These are phyloP conservation scores for Nothophaeocryptopus gaeumannii DNA, from an alignment of 2,329 filamentous ascomycete genomes.

Conservation along the genomic window DNA sequence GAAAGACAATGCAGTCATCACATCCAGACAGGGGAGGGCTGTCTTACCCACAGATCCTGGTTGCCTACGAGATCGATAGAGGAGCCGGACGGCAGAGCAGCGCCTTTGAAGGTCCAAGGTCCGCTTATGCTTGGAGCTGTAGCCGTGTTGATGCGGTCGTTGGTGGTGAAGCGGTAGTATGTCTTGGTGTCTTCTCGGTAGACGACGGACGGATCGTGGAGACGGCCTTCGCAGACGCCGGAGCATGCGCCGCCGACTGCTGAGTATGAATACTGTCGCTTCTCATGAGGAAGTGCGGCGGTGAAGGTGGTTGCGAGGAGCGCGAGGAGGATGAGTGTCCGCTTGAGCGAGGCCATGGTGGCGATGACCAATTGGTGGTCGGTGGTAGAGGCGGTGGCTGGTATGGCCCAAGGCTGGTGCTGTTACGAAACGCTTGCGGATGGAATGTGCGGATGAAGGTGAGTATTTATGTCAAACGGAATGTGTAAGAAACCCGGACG, in stretches of 20 bases:
- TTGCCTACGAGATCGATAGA: constrained; percentile 48
- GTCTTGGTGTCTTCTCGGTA: constrained; percentile 25
- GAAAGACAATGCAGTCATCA: too few relatives aligned
- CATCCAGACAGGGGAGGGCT: too few relatives aligned
- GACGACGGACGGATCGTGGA: constrained; percentile 22
- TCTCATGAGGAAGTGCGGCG: constrained; percentile 8
- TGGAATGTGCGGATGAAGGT: too few relatives aligned
- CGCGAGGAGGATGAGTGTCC: too few relatives aligned
- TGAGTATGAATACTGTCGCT: constrained; percentile 16
- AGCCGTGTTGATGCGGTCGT: constrained; percentile 49
- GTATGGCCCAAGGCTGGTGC: too few relatives aligned
- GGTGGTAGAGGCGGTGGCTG: too few relatives aligned
- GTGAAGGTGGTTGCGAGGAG: too few relatives aligned
- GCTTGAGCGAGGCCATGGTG: too few relatives aligned
- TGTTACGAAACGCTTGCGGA: too few relatives aligned
- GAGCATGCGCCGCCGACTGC: constrained; percentile 17
- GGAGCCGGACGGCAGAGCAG: constrained; percentile 46
- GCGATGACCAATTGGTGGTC: too few relatives aligned
- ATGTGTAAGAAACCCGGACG: too few relatives aligned
- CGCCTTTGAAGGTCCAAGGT: constrained; percentile 50
- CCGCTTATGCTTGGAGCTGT: constrained; percentile 47
- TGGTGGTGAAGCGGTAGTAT: constrained; percentile 54
- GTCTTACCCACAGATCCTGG: constrained; percentile 46
- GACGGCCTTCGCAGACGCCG: constrained; percentile 17
- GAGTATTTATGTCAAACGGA: too few relatives aligned